Percentiles rank a stretch among this genome's conserved stretches.
These are phyloP conservation scores for sorghum (Sorghum bicolor) DNA, from an alignment of 176 grass and related monocot species.

Conservation along the genomic window Sorghum_bicolor_NCBIv3 NC_012879.2:8896001-8896500, in stretches of 20 bases:
- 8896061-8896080: conserved; percentile 80
- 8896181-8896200: conserved; percentile 28
- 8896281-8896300: not conserved
- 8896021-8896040: not conserved
- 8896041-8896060: conserved; percentile 20
- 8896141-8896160: conserved; percentile 89
- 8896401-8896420: not conserved
- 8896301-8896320: not conserved
- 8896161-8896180: conserved; percentile 31
- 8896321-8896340: conserved; percentile 7
- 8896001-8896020: not conserved
- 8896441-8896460: conserved; percentile 5
- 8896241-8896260: conserved; percentile 46
- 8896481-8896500: not conserved
- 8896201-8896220: conserved; percentile 70
- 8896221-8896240: conserved; percentile 70
- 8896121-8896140: conserved; percentile 74
- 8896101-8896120: conserved; percentile 97
- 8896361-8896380: not conserved
- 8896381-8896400: not conserved
- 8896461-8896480: not conserved
- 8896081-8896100: conserved; percentile 92
- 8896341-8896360: conserved; percentile 25
- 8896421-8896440: not conserved
- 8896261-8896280: not conserved